Conservation (phyloP, 1,284 basidiomycete genomes). For the Ustilago xerochloae region DNA sequence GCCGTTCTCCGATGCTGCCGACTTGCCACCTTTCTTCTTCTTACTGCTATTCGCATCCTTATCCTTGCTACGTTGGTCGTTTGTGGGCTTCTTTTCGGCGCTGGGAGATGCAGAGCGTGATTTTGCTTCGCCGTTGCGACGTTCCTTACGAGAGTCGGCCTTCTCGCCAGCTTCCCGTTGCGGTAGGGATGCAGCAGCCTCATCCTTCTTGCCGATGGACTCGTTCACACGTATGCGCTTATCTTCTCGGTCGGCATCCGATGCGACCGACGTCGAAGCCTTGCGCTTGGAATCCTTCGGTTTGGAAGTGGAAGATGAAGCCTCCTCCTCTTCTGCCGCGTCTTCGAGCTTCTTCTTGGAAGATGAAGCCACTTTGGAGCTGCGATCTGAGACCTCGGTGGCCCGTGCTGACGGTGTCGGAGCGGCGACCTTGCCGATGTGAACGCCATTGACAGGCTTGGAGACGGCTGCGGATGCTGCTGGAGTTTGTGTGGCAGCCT, state of each 20-base stretch:
- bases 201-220: conserved; percentile 22
- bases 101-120: conserved; percentile 38
- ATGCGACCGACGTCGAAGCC: conserved; percentile 36
- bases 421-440: conserved; percentile 9
- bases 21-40: conserved; percentile 55
- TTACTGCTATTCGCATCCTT: conserved; percentile 39
- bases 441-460: conserved; percentile 35
- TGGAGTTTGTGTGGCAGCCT: conserved; percentile 43
- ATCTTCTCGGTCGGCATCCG: conserved; percentile 46
- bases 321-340: conserved; percentile 24
- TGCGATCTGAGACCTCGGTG: conserved; percentile 23
- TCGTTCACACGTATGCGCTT: conserved; percentile 39
- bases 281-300: conserved; percentile 50
- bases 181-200: conserved; percentile 6
- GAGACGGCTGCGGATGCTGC: conserved; percentile 4
- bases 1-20: conserved; percentile 34
- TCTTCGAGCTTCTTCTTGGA: conserved; percentile 57
- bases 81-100: conserved; percentile 25
- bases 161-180: conserved; percentile 10
- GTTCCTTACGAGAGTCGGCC: conserved; percentile 22
- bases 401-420: conserved; percentile 8
- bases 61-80: conserved; percentile 28
- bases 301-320: conserved; percentile 15
- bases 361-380: conserved; percentile 46
- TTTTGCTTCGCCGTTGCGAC: conserved; percentile 17